Percentiles rank a stretch among this genome's conserved stretches.
Conservation (phyloP, 768 basidiomycete genomes). For the Lactarius hengduanensis region DNA sequence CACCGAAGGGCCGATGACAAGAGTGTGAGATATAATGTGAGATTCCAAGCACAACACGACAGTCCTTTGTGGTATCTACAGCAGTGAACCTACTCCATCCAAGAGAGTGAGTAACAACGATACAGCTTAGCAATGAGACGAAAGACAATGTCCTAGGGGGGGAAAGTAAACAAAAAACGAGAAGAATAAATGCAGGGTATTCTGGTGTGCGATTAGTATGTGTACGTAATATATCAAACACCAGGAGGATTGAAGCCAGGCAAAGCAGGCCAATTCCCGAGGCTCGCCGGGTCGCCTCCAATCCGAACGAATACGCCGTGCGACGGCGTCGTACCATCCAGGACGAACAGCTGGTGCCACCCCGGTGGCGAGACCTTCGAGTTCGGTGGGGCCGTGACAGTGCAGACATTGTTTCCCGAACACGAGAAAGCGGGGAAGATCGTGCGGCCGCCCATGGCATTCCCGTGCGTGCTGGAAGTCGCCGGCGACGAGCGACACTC, state of each 20-base stretch:
- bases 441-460: constrained; percentile 67
- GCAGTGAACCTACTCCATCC: not conserved
- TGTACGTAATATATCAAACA: constrained; percentile 35
- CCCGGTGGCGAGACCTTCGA: constrained; percentile 54
- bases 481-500: constrained; percentile 68
- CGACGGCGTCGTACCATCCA: not conserved
- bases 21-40: not conserved
- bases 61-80: not conserved
- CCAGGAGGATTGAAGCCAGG: constrained; percentile 70
- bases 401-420: constrained; percentile 60
- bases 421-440: constrained; percentile 73
- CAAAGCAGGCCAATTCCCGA: constrained; percentile 72
- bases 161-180: too few species aligned
- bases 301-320: not conserved
- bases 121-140: not conserved
- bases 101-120: not conserved
- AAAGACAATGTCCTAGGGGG: not conserved
- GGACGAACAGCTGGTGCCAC: not conserved
- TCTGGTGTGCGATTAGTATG: not conserved
- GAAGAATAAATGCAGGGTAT: not conserved
- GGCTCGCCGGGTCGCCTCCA: constrained; percentile 20
- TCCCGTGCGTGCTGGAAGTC: constrained; percentile 73
- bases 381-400: constrained; percentile 75
- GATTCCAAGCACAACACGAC: not conserved
- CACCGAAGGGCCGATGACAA: too few species aligned